Evolutionary conservation across 768 basidiomycete genomes (phyloP), one percentile per base, ranked within the genome.

Genomic region (Dictyophora rubrovolvata): DNA sequence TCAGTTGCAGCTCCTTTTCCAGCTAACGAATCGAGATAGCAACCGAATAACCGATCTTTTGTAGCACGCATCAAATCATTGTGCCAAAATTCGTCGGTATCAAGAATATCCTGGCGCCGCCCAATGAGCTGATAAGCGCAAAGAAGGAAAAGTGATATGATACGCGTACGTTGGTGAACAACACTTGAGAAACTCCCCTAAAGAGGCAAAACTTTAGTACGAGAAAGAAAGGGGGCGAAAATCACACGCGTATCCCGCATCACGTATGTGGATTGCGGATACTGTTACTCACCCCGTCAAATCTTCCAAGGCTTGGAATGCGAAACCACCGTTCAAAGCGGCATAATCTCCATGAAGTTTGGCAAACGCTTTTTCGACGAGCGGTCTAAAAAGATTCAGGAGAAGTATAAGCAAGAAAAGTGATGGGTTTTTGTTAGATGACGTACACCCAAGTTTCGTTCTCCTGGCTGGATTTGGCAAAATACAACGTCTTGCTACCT

Each of bases 361-460:
- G 0, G 80, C 81, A 56, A 77, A 83, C 4, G 81, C 81, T 63
- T 83, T 83, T 64, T 82, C 81, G 21, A 81, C 70, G 1, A 83
- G 66, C 1, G 81, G 76, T 0, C 67, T 68, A 48, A 20, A 10
- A 21, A 53, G 28, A 28, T 3, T 2, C 2, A 28, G 28, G 7
- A 18, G 48, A 34, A 12, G 42, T 34, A 14, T 21, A 14, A n/a
- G 12, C 42, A 10, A 53, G 21, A 34, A 61, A 22, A 37, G 17
- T 23, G 8, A 36, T 37, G 18, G 17, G 54, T 22, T 23, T 17
- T 14, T 33, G 9, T 9, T 33, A 23, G 18, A 49, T 17, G 10
- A 59, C 65, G 62, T 62, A 67, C 65, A 81, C 78, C 81, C 81
- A 82, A 0, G 79, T 81, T 57, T 82, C 80, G 35, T 76, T 75